phyloP scores from a whole-genome alignment of 257 asterid species.

The Solanum gandarillasii region DNA sequence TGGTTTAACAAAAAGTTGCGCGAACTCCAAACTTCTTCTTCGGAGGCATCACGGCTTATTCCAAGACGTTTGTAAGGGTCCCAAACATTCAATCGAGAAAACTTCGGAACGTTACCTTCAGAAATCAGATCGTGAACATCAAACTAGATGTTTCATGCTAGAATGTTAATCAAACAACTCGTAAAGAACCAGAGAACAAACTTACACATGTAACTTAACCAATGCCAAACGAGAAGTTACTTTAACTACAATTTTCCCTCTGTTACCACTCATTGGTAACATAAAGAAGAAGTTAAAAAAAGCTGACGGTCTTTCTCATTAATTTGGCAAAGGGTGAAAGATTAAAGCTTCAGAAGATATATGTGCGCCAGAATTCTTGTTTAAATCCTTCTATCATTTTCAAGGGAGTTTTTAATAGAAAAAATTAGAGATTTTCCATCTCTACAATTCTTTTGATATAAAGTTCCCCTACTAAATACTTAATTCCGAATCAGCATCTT shows the following conservation, averaged over 20 bases:
- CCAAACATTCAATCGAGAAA: constrained; percentile 69
- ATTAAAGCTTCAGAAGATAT: not conserved
- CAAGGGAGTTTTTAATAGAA: not conserved
- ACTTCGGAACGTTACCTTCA: constrained; percentile 46
- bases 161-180: not conserved
- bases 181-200: not conserved
- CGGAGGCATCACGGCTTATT: constrained; percentile 65
- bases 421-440: not conserved
- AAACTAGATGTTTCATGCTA: not conserved
- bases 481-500: not conserved
- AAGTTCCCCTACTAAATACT: not conserved
- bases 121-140: not conserved
- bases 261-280: not conserved
- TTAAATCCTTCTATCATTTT: not conserved
- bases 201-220: not conserved
- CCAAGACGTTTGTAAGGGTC: constrained; percentile 93
- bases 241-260: not conserved
- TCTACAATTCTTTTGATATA: not conserved
- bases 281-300: not conserved
- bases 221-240: not conserved
- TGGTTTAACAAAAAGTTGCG: constrained; percentile 77
- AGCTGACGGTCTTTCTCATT: not conserved
- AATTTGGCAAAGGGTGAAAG: not conserved
- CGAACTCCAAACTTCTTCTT: constrained; percentile 95
- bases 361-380: not conserved